Evolutionary conservation across 116 monocot genomes (phyloP).

Genomic region (Cymodocea nodosa): DNA sequence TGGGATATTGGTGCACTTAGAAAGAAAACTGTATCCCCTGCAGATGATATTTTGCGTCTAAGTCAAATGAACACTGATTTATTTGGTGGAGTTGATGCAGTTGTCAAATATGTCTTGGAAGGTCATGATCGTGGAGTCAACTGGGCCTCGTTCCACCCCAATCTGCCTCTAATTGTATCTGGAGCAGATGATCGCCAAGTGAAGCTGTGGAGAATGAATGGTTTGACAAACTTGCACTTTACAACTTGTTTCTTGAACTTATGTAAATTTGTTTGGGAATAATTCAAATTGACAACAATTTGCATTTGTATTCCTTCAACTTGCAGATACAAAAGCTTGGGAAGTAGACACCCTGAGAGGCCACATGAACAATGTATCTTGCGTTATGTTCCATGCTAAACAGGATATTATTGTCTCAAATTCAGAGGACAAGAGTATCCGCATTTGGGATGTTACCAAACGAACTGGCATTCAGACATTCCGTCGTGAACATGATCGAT

Average conservation of each 20-base stretch:
- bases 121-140: conserved; percentile 95
- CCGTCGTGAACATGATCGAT: conserved; percentile 92
- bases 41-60: conserved; percentile 65
- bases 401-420: conserved; percentile 97
- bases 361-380: conserved; percentile 97
- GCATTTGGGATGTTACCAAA: conserved; percentile 95
- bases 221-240: conserved; percentile 17
- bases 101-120: conserved; percentile 92
- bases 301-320: neutral
- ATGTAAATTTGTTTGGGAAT: neutral
- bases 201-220: conserved; percentile 91
- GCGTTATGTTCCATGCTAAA: conserved; percentile 93
- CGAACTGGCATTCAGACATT: conserved; percentile 84
- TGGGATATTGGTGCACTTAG: conserved; percentile 86
- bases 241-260: neutral
- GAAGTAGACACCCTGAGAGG: conserved; percentile 93
- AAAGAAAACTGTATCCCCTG: conserved; percentile 80
- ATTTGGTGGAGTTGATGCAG: conserved; percentile 91
- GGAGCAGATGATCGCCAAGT: conserved; percentile 97
- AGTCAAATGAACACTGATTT: conserved; percentile 86
- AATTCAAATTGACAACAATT: neutral
- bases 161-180: conserved; percentile 77
- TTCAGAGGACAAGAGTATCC: conserved; percentile 96
- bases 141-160: conserved; percentile 89
- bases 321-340: conserved; percentile 92